These are phyloP conservation scores for Acarospora socialis DNA, from an alignment of 2,329 filamentous ascomycete genomes.

Conservation along the genomic window DNA sequence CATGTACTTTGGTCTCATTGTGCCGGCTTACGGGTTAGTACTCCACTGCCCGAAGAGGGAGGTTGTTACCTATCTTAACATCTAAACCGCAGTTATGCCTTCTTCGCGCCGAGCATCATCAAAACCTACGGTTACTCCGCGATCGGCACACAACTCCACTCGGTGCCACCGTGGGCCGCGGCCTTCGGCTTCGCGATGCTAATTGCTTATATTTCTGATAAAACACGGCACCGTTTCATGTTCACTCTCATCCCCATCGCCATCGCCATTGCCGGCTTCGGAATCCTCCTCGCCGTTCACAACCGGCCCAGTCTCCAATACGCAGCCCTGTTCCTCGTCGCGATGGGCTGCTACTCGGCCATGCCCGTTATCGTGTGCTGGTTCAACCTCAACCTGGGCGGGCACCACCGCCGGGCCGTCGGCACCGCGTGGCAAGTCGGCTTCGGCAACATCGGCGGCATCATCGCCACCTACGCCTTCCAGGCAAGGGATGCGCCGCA, in stretches of 20 bases:
- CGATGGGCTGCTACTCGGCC: constrained; percentile 67
- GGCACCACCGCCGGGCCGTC: constrained; percentile 55
- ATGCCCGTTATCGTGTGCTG: constrained; percentile 79
- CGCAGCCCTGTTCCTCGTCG: constrained; percentile 56
- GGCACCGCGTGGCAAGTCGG: constrained; percentile 65
- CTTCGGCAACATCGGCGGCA: constrained; percentile 66
- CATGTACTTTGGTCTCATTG: constrained; percentile 37
- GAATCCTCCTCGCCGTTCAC: constrained; percentile 18
- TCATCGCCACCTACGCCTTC: constrained; percentile 62
- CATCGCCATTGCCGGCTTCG: constrained; percentile 20
- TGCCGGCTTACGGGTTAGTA: constrained; percentile 28
- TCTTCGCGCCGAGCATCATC: constrained; percentile 36
- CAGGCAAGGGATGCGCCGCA: constrained; percentile 49
- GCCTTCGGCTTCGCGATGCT: constrained; percentile 22
- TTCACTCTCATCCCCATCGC: constrained; percentile 19
- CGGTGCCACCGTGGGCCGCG: constrained; percentile 31
- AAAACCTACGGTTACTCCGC: constrained; percentile 35
- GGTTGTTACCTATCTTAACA: no score
- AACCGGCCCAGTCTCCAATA: constrained; percentile 17
- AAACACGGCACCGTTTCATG: constrained; percentile 18
- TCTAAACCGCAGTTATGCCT: no score
- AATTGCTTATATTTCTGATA: constrained; percentile 19
- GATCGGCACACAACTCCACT: constrained; percentile 40
- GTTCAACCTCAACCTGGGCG: constrained; percentile 68
- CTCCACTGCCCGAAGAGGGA: no score